phyloP scores from a whole-genome alignment of 2,329 filamentous ascomycete genomes.

The Pseudopithomyces chartarum region DNA sequence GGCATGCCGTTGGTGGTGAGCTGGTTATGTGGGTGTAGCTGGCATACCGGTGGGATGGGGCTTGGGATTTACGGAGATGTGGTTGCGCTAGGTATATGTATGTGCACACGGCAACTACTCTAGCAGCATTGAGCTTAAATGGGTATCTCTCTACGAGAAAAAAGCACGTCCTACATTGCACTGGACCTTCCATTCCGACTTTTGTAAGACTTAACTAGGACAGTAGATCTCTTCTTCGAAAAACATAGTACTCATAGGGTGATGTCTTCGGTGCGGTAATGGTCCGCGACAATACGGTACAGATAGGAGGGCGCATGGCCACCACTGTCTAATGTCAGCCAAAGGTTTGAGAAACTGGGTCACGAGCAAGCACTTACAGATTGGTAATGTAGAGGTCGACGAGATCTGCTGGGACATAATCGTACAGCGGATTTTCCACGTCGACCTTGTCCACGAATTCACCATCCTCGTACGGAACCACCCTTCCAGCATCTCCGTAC shows the following conservation, averaged over 20 bases:
- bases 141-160: too few species aligned
- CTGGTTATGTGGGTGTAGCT: neutral
- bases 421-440: conserved; percentile 78
- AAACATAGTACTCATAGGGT: conserved; percentile 47
- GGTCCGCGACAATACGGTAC: conserved; percentile 74
- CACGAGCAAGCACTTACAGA: conserved; percentile 58
- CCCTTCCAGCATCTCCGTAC: conserved; percentile 79
- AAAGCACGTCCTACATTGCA: too few species aligned
- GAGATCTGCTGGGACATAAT: conserved; percentile 78
- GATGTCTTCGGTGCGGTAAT: conserved; percentile 75
- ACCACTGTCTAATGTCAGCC: conserved; percentile 53
- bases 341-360: neutral
- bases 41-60: neutral
- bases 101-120: neutral
- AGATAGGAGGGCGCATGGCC: conserved; percentile 73
- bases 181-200: too few species aligned
- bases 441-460: conserved; percentile 77
- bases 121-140: neutral
- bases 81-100: neutral
- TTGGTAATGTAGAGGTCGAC: conserved; percentile 88
- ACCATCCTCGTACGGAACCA: conserved; percentile 79
- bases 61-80: neutral
- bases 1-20: neutral
- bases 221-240: neutral
- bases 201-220: too few species aligned